Conservation (phyloP, 495 filamentous ascomycete genomes). For the Podospora pseudocomata region DNA sequence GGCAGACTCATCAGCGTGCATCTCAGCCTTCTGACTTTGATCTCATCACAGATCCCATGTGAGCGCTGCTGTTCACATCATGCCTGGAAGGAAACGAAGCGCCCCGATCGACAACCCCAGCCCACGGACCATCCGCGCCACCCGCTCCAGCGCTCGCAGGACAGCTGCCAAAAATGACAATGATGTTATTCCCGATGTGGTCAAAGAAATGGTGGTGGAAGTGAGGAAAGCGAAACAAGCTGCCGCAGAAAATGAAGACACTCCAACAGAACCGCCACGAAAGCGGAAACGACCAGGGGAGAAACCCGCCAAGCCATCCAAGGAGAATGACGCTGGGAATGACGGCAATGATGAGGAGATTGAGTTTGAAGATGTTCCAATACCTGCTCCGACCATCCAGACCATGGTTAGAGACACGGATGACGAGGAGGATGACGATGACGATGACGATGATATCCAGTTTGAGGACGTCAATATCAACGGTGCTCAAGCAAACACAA, state of each 20-base stretch:
- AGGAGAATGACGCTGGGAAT: conserved; percentile 20
- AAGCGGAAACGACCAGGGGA: conserved; percentile 44
- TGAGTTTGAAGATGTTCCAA: conserved; percentile 38
- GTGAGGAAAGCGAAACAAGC: background rate
- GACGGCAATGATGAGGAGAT: conserved; percentile 34
- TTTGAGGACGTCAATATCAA: conserved; percentile 39
- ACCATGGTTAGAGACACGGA: conserved; percentile 28
- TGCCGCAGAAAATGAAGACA: background rate
- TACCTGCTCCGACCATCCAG: conserved; percentile 29
- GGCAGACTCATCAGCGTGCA: background rate
- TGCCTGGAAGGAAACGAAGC: conserved; percentile 6
- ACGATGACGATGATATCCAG: conserved; percentile 30
- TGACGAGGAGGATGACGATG: conserved; percentile 38
- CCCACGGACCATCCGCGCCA: background rate
- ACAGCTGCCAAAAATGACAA: background rate
- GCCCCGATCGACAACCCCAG: conserved; percentile 3
- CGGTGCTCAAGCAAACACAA: conserved; percentile 17
- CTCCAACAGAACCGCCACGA: conserved; percentile 30
- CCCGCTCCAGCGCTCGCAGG: background rate
- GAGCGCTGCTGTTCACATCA: background rate
- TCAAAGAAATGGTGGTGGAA: conserved; percentile 20
- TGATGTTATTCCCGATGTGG: conserved; percentile 12
- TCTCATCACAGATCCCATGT: background rate
- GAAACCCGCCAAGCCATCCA: conserved; percentile 21
- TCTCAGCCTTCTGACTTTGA: background rate